Percentiles rank a stretch among this genome's conserved stretches.
Conservation (phyloP, 108 stramenopile species). For the Nitzschia sp. region DNA sequence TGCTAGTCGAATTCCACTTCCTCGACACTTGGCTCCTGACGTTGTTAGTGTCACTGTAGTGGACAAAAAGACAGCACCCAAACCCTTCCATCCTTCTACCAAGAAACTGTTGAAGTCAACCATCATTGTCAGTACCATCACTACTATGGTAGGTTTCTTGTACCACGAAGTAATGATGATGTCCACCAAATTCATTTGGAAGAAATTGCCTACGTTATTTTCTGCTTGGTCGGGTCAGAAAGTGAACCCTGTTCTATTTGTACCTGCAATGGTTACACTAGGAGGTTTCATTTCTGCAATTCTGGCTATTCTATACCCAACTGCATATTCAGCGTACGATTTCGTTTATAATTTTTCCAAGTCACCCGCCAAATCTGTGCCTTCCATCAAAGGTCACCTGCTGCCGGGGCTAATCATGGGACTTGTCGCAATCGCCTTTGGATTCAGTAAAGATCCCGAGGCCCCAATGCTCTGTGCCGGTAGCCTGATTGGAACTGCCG, state of each 20-base stretch:
- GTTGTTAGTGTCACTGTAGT: no score
- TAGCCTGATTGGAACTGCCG: slow-evolving; percentile 36
- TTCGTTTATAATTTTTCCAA: slow-evolving; percentile 3
- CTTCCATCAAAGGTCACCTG: slow-evolving; percentile 19
- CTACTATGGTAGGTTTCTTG: neutral
- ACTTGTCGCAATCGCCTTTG: slow-evolving; percentile 56
- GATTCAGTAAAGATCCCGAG: slow-evolving; percentile 65
- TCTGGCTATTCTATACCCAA: neutral
- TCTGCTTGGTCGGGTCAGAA: neutral
- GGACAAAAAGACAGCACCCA: no score
- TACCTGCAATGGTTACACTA: neutral
- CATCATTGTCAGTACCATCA: no score
- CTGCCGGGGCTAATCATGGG: slow-evolving; percentile 45
- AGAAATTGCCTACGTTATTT: neutral
- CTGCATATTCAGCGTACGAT: neutral
- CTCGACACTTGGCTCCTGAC: no score
- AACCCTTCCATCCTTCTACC: no score
- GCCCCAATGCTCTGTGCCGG: slow-evolving; percentile 70
- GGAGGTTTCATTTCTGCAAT: slow-evolving; percentile 1
- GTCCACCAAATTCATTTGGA: neutral
- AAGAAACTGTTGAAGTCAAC: no score
- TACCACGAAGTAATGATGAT: neutral
- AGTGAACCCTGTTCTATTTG: neutral
- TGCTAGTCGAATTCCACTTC: no score
- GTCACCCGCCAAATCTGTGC: slow-evolving; percentile 22